Conservation (phyloP, 768 basidiomycete genomes). For the Mycena polygramma region DNA sequence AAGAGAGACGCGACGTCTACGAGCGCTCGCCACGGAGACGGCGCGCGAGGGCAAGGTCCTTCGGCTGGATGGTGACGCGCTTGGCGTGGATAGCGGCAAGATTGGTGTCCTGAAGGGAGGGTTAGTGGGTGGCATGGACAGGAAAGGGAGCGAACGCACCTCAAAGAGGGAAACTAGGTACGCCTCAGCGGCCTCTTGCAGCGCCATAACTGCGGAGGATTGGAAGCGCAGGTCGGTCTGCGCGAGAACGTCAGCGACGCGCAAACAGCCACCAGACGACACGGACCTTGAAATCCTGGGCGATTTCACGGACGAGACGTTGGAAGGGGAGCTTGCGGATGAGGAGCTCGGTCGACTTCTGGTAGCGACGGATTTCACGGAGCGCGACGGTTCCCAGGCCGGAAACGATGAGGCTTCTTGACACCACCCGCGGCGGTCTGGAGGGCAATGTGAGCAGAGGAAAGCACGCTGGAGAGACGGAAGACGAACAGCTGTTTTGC, state of each 20-base stretch:
- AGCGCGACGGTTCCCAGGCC: constrained; percentile 39
- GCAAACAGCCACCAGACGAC: neutral
- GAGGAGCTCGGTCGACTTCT: constrained; percentile 38
- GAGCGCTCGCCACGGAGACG: constrained; percentile 68
- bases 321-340: constrained; percentile 40
- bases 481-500: constrained; percentile 29
- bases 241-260: neutral
- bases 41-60: constrained; percentile 29
- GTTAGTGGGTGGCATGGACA: too few relatives aligned
- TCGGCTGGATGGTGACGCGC: too few relatives aligned
- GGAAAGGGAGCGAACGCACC: neutral
- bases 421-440: constrained; percentile 57
- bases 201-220: constrained; percentile 79
- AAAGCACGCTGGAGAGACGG: too few relatives aligned
- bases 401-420: constrained; percentile 49
- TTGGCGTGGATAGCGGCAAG: too few relatives aligned
- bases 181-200: constrained; percentile 50
- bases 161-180: too few relatives aligned
- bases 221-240: constrained; percentile 80
- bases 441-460: constrained; percentile 14
- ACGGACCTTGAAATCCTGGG: constrained; percentile 71
- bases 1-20: too few relatives aligned
- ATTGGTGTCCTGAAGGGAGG: too few relatives aligned
- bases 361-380: constrained; percentile 40
- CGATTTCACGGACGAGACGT: constrained; percentile 69